A percentile compares a stretch with the other conserved stretches of the same genome.
phyloP scores from a whole-genome alignment of 345 rosid species.

The Lepidium didymum region DNA sequence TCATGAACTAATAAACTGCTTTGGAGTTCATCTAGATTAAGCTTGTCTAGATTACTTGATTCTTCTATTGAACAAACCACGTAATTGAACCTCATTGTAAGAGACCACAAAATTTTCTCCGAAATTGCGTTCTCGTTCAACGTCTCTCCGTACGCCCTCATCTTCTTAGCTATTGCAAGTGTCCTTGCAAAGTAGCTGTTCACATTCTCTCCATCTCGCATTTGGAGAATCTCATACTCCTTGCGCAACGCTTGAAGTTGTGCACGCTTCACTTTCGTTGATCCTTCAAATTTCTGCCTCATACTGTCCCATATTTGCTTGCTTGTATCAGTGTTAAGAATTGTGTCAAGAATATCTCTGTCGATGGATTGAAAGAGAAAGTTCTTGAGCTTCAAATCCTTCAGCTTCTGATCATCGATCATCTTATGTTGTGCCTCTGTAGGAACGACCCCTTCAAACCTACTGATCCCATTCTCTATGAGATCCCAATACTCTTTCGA shows the following conservation, averaged over 20 bases:
- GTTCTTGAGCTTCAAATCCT: background rate
- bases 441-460: too few species aligned
- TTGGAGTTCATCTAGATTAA: background rate
- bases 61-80: background rate
- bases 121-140: accelerated
- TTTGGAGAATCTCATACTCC: background rate
- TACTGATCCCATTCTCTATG: background rate
- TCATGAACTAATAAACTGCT: background rate
- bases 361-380: background rate
- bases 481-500: background rate
- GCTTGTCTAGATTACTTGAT: background rate
- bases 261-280: background rate
- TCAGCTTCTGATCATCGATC: too few species aligned
- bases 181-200: background rate
- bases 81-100: background rate
- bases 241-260: background rate
- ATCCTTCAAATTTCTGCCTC: background rate
- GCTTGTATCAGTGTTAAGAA: background rate
- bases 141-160: background rate
- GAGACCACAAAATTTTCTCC: background rate
- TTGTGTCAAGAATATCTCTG: background rate
- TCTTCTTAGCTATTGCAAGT: background rate
- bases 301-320: background rate
- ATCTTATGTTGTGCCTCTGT: too few species aligned
- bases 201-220: background rate